Conservation (phyloP, 225 moss, liverwort and hornwort genomes). For the Anthoceros angustus region DNA sequence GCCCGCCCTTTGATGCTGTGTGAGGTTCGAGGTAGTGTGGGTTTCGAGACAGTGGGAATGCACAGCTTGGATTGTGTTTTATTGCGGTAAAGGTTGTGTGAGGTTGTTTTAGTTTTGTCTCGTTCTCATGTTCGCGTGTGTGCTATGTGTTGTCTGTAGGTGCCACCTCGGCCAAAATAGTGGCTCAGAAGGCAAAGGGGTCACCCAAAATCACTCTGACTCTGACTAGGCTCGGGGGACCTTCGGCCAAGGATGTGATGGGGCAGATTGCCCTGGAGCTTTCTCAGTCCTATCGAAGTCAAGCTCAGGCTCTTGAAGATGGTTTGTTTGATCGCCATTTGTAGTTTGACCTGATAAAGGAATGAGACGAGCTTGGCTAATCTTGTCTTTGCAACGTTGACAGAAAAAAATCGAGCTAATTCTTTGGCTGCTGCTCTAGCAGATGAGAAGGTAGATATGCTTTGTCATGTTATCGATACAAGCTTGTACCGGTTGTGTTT, state of each 20-base stretch:
- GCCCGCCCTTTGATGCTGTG: neutral
- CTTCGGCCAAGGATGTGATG: constrained; percentile 5
- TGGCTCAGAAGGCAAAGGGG: neutral
- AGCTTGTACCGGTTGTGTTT: neutral
- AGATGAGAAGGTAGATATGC: neutral
- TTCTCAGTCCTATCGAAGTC: neutral
- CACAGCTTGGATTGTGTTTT: neutral
- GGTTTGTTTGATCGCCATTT: neutral
- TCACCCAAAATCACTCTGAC: neutral
- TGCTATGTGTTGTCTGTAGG: neutral
- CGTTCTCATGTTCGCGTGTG: no score
- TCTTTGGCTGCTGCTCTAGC: neutral
- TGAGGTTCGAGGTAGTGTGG: neutral
- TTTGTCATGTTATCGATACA: neutral
- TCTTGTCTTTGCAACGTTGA: neutral
- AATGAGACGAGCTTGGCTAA: neutral
- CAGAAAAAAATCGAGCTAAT: neutral
- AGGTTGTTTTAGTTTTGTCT: no score
- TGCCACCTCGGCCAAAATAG: neutral
- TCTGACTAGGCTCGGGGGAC: neutral
- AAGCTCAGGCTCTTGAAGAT: neutral
- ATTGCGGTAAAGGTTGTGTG: neutral
- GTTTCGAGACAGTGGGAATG: neutral
- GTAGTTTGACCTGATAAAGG: neutral
- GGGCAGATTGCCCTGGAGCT: neutral